Conservation (phyloP, 2,329 filamentous ascomycete species). For the Fusarium nisikadoi region DNA sequence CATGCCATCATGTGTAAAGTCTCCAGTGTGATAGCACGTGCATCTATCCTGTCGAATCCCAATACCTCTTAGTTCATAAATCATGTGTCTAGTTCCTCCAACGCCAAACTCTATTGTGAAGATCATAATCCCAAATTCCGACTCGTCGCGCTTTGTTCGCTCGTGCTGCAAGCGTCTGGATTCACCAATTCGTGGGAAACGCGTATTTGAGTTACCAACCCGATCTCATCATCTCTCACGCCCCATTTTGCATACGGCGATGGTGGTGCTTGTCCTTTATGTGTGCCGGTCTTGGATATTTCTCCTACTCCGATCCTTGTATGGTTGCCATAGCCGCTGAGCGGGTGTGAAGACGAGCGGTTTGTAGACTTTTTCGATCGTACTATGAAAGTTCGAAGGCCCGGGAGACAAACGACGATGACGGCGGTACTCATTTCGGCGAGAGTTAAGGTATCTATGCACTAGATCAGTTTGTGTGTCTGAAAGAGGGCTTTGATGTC, state of each 20-base stretch:
- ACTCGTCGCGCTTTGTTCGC: not conserved
- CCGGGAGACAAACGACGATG: slow-evolving; percentile 6
- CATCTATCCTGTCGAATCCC: not conserved
- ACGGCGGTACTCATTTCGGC: slow-evolving; percentile 18
- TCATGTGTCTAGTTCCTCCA: not conserved
- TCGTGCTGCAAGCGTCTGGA: not conserved
- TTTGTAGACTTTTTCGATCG: slow-evolving; percentile 3
- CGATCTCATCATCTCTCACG: slow-evolving; percentile 11
- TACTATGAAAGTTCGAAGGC: slow-evolving; percentile 10
- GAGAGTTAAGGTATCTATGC: not conserved
- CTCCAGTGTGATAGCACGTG: not conserved
- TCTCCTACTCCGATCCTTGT: not conserved
- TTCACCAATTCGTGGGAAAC: not conserved
- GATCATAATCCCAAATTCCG: not conserved
- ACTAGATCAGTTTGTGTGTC: not conserved
- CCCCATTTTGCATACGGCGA: slow-evolving; percentile 18
- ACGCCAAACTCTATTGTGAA: not conserved
- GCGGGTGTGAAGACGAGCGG: not conserved
- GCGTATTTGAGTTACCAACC: slow-evolving; percentile 12
- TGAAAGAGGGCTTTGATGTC: no score
- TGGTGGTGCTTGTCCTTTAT: not conserved
- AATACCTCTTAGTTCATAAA: not conserved
- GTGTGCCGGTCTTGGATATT: not conserved
- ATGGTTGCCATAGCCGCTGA: not conserved
- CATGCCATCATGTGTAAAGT: accelerated